These are phyloP conservation scores for Lactarius evosmus DNA, from an alignment of 768 basidiomycete species.

Conservation along the genomic window DNA sequence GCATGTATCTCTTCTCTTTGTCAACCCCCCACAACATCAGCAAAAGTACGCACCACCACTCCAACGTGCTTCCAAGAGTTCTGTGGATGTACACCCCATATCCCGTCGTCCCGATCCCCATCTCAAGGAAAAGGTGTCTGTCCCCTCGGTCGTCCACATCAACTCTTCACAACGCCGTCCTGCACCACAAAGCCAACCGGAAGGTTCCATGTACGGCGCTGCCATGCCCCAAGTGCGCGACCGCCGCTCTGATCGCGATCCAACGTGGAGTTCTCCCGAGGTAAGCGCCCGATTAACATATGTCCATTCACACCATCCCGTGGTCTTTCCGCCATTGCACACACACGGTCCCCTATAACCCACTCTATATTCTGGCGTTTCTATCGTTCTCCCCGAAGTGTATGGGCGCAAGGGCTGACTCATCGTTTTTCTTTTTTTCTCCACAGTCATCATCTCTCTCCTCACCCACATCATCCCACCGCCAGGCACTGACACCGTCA, in stretches of 20 bases:
- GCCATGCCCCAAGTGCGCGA: slow-evolving; percentile 30
- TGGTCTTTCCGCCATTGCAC: not conserved
- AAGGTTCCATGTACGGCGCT: slow-evolving; percentile 44
- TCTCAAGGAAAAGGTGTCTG: slow-evolving; percentile 29
- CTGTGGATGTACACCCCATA: slow-evolving; percentile 25
- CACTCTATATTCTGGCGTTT: too few relatives aligned
- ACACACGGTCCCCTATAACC: not conserved
- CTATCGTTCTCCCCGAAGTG: not conserved
- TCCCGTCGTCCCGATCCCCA: slow-evolving; percentile 22
- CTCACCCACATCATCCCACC: slow-evolving; percentile 22
- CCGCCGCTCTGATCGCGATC: slow-evolving; percentile 24
- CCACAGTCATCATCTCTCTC: slow-evolving; percentile 23
- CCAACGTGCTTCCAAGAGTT: slow-evolving; percentile 25
- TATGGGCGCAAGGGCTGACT: not conserved
- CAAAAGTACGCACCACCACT: slow-evolving; percentile 18
- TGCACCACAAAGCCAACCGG: slow-evolving; percentile 50
- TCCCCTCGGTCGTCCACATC: slow-evolving; percentile 3
- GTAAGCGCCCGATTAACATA: slow-evolving; percentile 11
- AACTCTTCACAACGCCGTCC: slow-evolving; percentile 48
- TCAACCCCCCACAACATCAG: slow-evolving; percentile 17
- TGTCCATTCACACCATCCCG: not conserved
- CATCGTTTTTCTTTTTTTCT: not conserved
- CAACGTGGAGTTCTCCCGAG: slow-evolving; percentile 27
- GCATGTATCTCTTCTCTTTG: slow-evolving; percentile 32
- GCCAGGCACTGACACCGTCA: slow-evolving; percentile 23